Evolutionary conservation across 768 basidiomycete species (phyloP).

Genomic region (Holtermanniella nyarrowii): DNA sequence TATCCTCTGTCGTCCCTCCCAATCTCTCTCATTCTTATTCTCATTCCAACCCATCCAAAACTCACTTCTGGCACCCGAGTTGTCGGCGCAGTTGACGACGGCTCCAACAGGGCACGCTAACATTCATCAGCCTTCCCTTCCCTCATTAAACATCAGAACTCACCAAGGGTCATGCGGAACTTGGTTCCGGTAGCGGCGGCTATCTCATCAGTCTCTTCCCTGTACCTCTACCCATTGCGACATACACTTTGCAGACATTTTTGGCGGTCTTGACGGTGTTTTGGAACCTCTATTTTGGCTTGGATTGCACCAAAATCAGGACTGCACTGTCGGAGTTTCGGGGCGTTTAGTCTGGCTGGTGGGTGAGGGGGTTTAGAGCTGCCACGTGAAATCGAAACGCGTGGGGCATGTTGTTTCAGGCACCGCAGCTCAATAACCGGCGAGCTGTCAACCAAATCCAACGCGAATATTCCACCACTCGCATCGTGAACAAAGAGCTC

Average conservation of each 20-base stretch:
- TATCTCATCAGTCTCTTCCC: conserved; percentile 1
- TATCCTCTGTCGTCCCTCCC: too few relatives aligned
- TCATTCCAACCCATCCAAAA: background rate
- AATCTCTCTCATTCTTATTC: background rate
- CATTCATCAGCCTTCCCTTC: conserved; percentile 81
- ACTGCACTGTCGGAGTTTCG: background rate
- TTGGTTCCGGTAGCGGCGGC: conserved; percentile 67
- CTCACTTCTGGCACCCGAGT: conserved; percentile 87
- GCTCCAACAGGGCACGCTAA: conserved; percentile 50
- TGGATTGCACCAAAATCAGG: background rate
- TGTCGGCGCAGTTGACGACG: conserved; percentile 95
- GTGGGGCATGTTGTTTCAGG: too few relatives aligned
- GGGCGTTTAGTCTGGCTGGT: background rate
- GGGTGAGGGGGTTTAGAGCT: too few relatives aligned
- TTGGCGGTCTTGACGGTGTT: background rate
- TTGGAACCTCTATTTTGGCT: background rate
- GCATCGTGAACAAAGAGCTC: too few relatives aligned
- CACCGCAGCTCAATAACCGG: too few relatives aligned
- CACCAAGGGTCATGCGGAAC: conserved; percentile 66
- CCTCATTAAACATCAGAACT: background rate
- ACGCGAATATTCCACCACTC: too few relatives aligned
- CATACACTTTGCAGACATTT: background rate
- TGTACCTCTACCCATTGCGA: background rate
- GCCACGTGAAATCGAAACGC: too few relatives aligned
- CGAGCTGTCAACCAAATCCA: too few relatives aligned